Base-by-base conservation (phyloP, 805 yeast genomes). In the Candida easanensis region DNA sequence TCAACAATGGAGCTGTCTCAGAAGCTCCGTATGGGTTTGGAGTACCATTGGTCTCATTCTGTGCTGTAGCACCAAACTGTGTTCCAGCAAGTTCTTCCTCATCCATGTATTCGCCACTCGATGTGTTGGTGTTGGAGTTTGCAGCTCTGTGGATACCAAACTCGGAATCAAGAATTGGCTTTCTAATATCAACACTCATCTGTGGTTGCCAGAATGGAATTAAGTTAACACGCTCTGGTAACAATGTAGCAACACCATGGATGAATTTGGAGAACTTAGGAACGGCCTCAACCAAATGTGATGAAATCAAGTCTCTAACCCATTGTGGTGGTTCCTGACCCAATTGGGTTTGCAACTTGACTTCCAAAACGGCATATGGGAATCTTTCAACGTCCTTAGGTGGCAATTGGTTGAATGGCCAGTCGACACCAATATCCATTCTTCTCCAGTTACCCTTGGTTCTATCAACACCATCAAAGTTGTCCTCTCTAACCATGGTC, bases 241-340 rank as follows among this genome's bases (percentile, higher is more conserved):
- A 69, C 57, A 93, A 69, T n/a, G 93, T 75, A 5, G 99, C 96
- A 46, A 88, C 82, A 55, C 99, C 99, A 59, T 93, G 99, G 54
- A 93, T 91, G 59, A 93, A 93, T 65, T 93, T 93, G 42, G 98
- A 91, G 65, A 88, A 93, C 66, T 93, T 93, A 22, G 99, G 99
- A 33, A 93, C 97, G 1, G 97, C 97, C 67, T 93, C 99, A 33
- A 93, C 99, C 39, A 93, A 73, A 65, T 93, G 99, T 22, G 95
- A 84, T 0, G 90, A 71, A 27, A 91, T 90, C 63, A 93, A 76
- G 52, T 91, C 96, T 53, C 93, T 78, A 38, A 93, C 95, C 99
- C 99, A 93, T 49, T 77, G 82, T 9, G 99, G 99, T 22, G 99
- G 99, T 65, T 93, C 99, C 68, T 93, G 99, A 43, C 99, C 99